These are phyloP conservation scores for Vigna unguiculata DNA, from an alignment of 306 rosid species.

Conservation along the genomic window DNA sequence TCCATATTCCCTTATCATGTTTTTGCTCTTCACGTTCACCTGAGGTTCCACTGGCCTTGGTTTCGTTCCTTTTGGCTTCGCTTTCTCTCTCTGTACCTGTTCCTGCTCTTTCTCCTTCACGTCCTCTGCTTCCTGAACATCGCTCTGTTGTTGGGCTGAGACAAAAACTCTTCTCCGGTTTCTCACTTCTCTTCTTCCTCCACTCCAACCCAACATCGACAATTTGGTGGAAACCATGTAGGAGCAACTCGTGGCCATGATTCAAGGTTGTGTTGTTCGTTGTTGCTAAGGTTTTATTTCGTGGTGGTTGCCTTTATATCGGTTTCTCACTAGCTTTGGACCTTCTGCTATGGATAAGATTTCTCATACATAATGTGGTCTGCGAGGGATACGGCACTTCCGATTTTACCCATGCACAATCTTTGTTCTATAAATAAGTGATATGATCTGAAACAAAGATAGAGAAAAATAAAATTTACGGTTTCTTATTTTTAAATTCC, in stretches of 20 bases:
- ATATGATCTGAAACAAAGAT: too few species aligned
- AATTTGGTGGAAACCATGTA: constrained; percentile 63
- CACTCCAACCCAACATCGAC: constrained; percentile 59
- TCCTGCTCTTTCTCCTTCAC: constrained; percentile 44
- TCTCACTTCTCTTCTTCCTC: constrained; percentile 51
- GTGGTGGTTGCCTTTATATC: constrained; percentile 1
- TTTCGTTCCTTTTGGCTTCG: constrained; percentile 53
- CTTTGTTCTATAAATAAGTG: too few species aligned
- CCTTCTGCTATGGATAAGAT: constrained; percentile 63
- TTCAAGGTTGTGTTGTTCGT: constrained; percentile 35
- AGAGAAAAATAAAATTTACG: too few species aligned
- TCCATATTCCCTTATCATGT: constrained; percentile 86
- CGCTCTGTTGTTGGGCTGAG: constrained; percentile 63
- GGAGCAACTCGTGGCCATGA: constrained; percentile 81
- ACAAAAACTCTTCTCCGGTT: constrained; percentile 50
- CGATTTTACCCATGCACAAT: constrained; percentile 38
- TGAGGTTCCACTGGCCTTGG: constrained; percentile 90
- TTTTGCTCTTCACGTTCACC: constrained; percentile 73
- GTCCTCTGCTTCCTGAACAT: constrained; percentile 54
- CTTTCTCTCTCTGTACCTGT: constrained; percentile 36
- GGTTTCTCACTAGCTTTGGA: background rate
- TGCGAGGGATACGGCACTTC: constrained; percentile 18
- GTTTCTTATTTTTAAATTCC: too few species aligned
- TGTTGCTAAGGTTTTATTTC: constrained; percentile 15
- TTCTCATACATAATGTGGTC: constrained; percentile 50